These are phyloP conservation scores for Schwanniomyces vanrijiae DNA, from an alignment of 805 yeast genomes.

Conservation along the genomic window DNA sequence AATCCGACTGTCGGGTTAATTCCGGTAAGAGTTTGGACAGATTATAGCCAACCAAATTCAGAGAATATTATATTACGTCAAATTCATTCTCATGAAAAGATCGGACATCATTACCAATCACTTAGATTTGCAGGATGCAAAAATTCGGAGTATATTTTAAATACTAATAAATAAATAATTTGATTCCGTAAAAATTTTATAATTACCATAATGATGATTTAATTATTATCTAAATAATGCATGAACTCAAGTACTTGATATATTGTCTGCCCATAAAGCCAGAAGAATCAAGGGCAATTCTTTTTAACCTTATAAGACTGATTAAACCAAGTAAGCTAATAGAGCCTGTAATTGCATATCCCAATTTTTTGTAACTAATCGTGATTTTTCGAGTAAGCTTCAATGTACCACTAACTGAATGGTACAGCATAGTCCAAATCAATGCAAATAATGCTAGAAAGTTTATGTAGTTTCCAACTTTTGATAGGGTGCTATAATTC, in stretches of 20 bases:
- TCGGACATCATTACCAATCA: not conserved
- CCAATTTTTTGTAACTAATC: conserved; percentile 39
- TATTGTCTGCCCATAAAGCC: conserved; percentile 32
- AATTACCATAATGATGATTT: no score
- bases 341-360: conserved; percentile 42
- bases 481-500: conserved; percentile 12
- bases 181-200: no score
- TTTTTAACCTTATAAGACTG: conserved; percentile 31
- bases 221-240: conserved; percentile 4
- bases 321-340: conserved; percentile 35
- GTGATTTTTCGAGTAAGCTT: conserved; percentile 44
- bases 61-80: not conserved
- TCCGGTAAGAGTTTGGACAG: not conserved
- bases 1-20: not conserved
- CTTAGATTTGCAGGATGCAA: no score
- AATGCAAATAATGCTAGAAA: conserved; percentile 32
- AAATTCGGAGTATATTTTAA: not conserved
- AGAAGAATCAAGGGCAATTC: conserved; percentile 16
- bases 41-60: not conserved
- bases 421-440: conserved; percentile 47
- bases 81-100: not conserved
- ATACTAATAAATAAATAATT: no score
- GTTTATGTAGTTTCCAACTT: conserved; percentile 23
- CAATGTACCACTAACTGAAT: conserved; percentile 53
- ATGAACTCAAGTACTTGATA: conserved; percentile 22